Base-by-base conservation (phyloP, 2,329 filamentous ascomycete species). In the Akanthomyces muscarius region DNA sequence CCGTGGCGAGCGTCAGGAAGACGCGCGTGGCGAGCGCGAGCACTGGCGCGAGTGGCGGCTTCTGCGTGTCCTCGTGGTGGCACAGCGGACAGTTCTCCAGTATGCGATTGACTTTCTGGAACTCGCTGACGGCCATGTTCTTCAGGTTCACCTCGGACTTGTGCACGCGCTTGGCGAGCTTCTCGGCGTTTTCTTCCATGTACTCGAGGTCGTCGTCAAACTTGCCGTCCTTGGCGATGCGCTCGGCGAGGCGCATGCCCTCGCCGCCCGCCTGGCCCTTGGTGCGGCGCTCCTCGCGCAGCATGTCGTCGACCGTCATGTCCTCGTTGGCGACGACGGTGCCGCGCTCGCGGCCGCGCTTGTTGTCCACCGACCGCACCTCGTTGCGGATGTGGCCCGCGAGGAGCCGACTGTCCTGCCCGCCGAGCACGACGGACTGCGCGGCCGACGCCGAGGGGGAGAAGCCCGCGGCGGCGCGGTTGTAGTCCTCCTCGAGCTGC, bases 231-330 rank as follows among this genome's bases (percentile, higher is more conserved):
- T 96, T 96, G 61, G 93, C 91, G 68, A 99, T 99, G 64, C 93
- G 87, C 73, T 98, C 93, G 3, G 95, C 95, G 38, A 97, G 84
- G 4, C 90, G 86, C 69, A 88, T 81, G 1, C 90, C 91, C 72
- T 97, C 93, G 60, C 92, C 92, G 48, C 90, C 91, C 4, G 81
- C 80, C 70, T 91, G 87, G 18, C 88, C 88, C 64, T 87, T 88
- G 5, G 91, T 97, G 61, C 94, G 89, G 42, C 91, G 87, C 76
- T 99, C 95, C 75, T 98, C 93, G 33, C 92, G 87, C 21, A 99
- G 87, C 95, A 99, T 99, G 74, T 99, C 95, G 61, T 96, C 92
- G 65, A 99, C 90, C 36, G 82, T 89, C 92, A 99, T 98, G 69
- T 98, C 92, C 60, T 96, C 90, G 71, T 98, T 98, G 67, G 95